Evolutionary conservation across 176 grass and related monocot species (phyloP).

Genomic region (Themeda triandra): DNA sequence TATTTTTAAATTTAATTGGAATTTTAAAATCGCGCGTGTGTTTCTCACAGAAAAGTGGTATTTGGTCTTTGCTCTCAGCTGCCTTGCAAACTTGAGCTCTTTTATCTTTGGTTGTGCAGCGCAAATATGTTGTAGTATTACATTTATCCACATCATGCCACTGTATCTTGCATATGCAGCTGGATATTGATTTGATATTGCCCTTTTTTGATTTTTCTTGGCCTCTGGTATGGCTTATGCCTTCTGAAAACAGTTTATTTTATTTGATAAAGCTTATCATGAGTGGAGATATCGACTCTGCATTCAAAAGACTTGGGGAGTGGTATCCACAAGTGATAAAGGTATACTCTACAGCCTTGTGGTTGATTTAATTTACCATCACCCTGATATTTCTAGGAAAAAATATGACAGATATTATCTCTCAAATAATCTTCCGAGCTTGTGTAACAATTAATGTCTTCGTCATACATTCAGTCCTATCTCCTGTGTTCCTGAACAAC

Average conservation of each 20-base stretch:
- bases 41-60: neutral
- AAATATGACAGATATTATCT: neutral
- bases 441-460: constrained; percentile 3
- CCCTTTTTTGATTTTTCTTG: neutral
- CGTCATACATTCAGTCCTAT: neutral
- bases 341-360: constrained; percentile 37
- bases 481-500: constrained; percentile 5
- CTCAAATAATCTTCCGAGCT: neutral
- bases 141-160: constrained; percentile 12
- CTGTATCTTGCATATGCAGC: neutral
- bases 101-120: constrained; percentile 18
- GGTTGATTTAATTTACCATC: constrained; percentile 18
- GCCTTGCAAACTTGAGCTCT: neutral
- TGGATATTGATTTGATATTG: neutral
- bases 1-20: neutral
- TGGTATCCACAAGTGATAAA: constrained; percentile 93
- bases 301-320: constrained; percentile 78
- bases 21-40: neutral
- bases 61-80: neutral
- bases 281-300: constrained; percentile 86
- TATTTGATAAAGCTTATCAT: constrained; percentile 79
- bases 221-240: constrained; percentile 13
- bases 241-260: constrained; percentile 45
- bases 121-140: neutral
- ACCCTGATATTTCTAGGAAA: neutral